Evolutionary conservation across 2,329 filamentous ascomycete species (phyloP), one percentile per base, ranked within the genome.

Genomic region (Cercospora zeae-maydis): DNA sequence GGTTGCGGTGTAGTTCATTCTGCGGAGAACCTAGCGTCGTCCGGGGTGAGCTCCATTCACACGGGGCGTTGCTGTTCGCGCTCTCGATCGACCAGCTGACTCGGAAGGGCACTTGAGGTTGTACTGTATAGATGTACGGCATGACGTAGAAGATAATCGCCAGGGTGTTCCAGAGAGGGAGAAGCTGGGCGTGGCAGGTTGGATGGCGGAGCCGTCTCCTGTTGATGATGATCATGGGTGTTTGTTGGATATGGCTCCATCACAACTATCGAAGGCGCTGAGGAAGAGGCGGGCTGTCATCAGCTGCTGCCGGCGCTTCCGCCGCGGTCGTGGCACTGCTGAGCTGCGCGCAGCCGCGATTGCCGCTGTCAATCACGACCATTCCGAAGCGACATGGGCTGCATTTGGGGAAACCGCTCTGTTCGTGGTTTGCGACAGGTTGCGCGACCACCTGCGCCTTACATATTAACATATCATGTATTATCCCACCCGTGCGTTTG

Each of bases 11-110:
- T 37, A 39, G 53, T 21, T n/a, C 5, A 21, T 42, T 57, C 58
- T 63, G 64, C 61, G 64, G 64, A 66, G 65, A 63, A 63, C 55
- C 58, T 61, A n/a, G 53, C 21, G 33, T 39, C 3, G 33, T 16
- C 53, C 53, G 33, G 24, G 53, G 53, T 14, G 34, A 56, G 53
- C 31, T 56, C 24, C 34, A 27, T 24, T 31, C 31, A n/a, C 16
- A 30, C 53, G 27, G 27, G 30, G 37, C 16, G 24, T 27, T 16
- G 53, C 10, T 56, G 36, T 37, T 56, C 24, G 47, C 24, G 47
- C 47, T 16, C 51, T 24, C n/a, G 53, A 56, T 56, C 53, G 53
- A 56, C 10, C 6, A 24, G 53, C 31, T 42, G 53, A 56, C 53
- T 16, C 33, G 53, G 16, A 13, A 33, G 30, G 33, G 30, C 0